Conservation (phyloP, 2,329 filamentous ascomycete species). For the Colletotrichum truncatum region DNA sequence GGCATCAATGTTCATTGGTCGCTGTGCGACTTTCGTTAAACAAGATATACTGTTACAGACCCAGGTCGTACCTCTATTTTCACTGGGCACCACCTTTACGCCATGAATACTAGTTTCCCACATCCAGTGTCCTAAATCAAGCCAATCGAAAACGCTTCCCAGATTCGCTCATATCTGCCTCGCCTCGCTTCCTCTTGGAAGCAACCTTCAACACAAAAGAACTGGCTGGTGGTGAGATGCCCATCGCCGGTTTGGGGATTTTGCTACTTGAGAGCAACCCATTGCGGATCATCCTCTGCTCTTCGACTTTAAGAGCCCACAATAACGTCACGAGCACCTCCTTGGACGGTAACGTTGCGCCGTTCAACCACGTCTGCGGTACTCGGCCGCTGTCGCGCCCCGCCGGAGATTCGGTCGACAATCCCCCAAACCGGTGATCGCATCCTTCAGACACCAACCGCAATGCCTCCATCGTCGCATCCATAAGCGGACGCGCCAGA, state of each 20-base stretch:
- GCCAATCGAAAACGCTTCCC: constrained; percentile 27
- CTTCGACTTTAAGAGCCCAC: constrained; percentile 56
- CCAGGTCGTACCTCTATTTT: not conserved
- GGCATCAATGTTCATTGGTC: not conserved
- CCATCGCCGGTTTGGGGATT: not conserved
- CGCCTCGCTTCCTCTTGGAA: constrained; percentile 25
- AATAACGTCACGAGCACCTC: constrained; percentile 58
- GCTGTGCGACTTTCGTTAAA: not conserved
- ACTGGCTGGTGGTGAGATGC: constrained; percentile 5
- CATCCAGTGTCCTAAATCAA: not conserved
- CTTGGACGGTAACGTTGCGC: constrained; percentile 52
- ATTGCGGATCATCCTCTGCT: constrained; percentile 42
- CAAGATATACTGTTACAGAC: constrained; percentile 13
- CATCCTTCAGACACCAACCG: constrained; percentile 73
- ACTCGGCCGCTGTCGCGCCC: constrained; percentile 47
- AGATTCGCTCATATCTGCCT: not conserved
- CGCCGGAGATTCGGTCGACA: constrained; percentile 41
- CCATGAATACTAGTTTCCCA: constrained; percentile 10
- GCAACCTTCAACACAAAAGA: constrained; percentile 1
- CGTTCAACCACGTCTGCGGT: constrained; percentile 47
- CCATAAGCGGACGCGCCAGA: constrained; percentile 77
- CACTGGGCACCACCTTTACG: not conserved
- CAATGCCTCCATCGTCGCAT: constrained; percentile 79
- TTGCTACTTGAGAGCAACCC: not conserved
- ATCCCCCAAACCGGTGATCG: constrained; percentile 54